phyloP scores from a whole-genome alignment of 1,284 basidiomycete genomes.

The Trametes versicolor region DNA sequence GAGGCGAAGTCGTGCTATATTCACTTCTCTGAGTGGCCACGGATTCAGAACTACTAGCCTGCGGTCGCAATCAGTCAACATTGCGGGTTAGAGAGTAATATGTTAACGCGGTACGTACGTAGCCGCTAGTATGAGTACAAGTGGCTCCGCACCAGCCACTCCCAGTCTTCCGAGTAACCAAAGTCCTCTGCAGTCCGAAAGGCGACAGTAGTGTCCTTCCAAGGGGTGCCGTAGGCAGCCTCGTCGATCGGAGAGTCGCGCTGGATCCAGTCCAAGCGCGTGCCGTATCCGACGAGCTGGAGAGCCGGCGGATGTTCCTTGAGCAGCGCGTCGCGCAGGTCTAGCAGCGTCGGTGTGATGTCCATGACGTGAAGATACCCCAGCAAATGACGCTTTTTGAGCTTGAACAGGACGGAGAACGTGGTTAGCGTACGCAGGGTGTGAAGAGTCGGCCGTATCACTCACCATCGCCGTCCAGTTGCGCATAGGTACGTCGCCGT shows the following conservation, averaged over 20 bases:
- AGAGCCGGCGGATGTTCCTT: constrained; percentile 18
- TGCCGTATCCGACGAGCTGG: constrained; percentile 20
- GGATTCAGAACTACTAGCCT: too few relatives aligned
- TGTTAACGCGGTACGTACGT: not conserved
- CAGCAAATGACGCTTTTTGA: constrained; percentile 1
- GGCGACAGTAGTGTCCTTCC: not conserved
- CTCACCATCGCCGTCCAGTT: not conserved
- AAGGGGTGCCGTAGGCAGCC: not conserved
- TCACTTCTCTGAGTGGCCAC: too few relatives aligned
- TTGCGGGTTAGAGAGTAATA: too few relatives aligned
- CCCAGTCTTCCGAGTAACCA: constrained; percentile 26
- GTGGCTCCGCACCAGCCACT: constrained; percentile 24
- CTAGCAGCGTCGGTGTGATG: not conserved
- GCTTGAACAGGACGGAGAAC: constrained; percentile 1
- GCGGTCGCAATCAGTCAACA: too few relatives aligned
- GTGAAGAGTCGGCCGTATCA: too few relatives aligned
- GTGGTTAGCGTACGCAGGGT: too few relatives aligned
- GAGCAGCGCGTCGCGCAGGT: constrained; percentile 14
- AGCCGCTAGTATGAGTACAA: too few relatives aligned
- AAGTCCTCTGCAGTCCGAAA: constrained; percentile 22
- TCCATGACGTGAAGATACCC: constrained; percentile 20
- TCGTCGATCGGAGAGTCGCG: constrained; percentile 7
- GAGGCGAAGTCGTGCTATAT: too few relatives aligned
- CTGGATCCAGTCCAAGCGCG: constrained; percentile 6
- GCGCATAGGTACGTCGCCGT: not conserved